These are phyloP conservation scores for Alternaria brassicicola DNA, from an alignment of 2,329 filamentous ascomycete genomes.

Conservation along the genomic window DNA sequence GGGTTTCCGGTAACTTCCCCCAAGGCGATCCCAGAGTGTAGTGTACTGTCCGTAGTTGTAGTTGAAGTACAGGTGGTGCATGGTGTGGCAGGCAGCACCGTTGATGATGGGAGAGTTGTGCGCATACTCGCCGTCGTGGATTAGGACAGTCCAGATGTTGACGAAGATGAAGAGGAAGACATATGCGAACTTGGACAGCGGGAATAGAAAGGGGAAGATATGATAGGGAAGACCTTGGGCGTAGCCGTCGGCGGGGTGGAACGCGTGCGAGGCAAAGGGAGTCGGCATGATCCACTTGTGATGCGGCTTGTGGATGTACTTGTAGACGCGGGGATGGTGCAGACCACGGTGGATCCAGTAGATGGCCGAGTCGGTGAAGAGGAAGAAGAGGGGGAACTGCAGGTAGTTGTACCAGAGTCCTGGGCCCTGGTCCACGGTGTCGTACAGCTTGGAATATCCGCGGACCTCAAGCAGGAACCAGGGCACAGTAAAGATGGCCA, in stretches of 20 bases:
- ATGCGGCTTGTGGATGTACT: slow-evolving; percentile 91
- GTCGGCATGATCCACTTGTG: slow-evolving; percentile 99
- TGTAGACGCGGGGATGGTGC: slow-evolving; percentile 83
- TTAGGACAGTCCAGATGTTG: slow-evolving; percentile 96
- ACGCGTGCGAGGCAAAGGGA: slow-evolving; percentile 88
- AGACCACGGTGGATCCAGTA: slow-evolving; percentile 90
- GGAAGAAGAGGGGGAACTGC: slow-evolving; percentile 86
- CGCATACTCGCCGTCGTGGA: slow-evolving; percentile 94
- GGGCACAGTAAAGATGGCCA: slow-evolving; percentile 80
- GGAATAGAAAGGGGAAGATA: slow-evolving; percentile 89
- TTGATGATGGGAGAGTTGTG: slow-evolving; percentile 91
- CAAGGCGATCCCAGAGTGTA: slow-evolving; percentile 87
- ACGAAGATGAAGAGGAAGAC: slow-evolving; percentile 87
- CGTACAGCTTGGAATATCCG: slow-evolving; percentile 87
- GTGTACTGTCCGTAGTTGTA: slow-evolving; percentile 95
- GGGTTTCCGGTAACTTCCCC: slow-evolving; percentile 84
- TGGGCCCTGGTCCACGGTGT: slow-evolving; percentile 75
- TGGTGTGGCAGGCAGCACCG: slow-evolving; percentile 88
- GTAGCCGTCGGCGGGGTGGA: slow-evolving; percentile 93
- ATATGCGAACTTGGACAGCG: slow-evolving; percentile 88
- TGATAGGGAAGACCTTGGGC: slow-evolving; percentile 90
- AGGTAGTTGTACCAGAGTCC: slow-evolving; percentile 77
- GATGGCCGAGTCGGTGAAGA: slow-evolving; percentile 88
- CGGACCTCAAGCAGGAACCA: slow-evolving; percentile 84
- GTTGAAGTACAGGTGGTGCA: slow-evolving; percentile 77